These are phyloP conservation scores for Ziziphus jujuba DNA, from an alignment of 306 rosid species.

Conservation along the genomic window DNA sequence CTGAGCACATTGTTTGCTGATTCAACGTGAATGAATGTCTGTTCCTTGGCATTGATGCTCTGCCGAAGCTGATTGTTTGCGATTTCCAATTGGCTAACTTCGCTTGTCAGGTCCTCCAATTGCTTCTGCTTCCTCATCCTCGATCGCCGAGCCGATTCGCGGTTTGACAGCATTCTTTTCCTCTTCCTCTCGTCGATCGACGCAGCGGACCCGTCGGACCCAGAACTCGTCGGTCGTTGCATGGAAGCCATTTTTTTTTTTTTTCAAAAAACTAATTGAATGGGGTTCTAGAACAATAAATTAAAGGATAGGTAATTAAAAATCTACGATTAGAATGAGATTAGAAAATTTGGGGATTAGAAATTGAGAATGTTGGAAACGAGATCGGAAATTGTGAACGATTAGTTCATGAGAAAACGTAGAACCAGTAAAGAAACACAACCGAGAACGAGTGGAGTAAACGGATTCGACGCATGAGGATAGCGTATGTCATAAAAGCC, in stretches of 20 bases:
- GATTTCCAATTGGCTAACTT: slow-evolving; percentile 44
- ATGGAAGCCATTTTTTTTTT: slow-evolving; percentile 47
- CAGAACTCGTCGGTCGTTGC: slow-evolving; percentile 58
- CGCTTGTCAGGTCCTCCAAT: slow-evolving; percentile 67
- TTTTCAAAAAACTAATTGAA: background rate
- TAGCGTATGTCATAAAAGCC: slow-evolving; percentile 38
- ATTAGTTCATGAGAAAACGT: slow-evolving; percentile 64
- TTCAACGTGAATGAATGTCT: slow-evolving; percentile 45
- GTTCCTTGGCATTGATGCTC: slow-evolving; percentile 55
- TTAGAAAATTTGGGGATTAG: slow-evolving; percentile 15
- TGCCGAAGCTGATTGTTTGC: slow-evolving; percentile 46
- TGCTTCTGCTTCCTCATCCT: slow-evolving; percentile 94
- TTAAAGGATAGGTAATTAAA: background rate
- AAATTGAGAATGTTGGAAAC: background rate
- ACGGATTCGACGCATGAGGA: slow-evolving; percentile 47
- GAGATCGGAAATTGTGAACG: background rate
- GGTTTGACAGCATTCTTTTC: slow-evolving; percentile 90
- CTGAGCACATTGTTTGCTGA: slow-evolving; percentile 58
- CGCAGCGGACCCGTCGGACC: slow-evolving; percentile 56
- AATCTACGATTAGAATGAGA: background rate
- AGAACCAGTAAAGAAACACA: slow-evolving; percentile 68
- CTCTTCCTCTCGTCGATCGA: slow-evolving; percentile 75
- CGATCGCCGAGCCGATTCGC: slow-evolving; percentile 93
- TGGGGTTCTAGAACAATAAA: background rate
- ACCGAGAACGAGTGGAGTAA: slow-evolving; percentile 58